These are phyloP conservation scores for Thozetella sp. DNA, from an alignment of 495 filamentous ascomycete species.

Conservation along the genomic window DNA sequence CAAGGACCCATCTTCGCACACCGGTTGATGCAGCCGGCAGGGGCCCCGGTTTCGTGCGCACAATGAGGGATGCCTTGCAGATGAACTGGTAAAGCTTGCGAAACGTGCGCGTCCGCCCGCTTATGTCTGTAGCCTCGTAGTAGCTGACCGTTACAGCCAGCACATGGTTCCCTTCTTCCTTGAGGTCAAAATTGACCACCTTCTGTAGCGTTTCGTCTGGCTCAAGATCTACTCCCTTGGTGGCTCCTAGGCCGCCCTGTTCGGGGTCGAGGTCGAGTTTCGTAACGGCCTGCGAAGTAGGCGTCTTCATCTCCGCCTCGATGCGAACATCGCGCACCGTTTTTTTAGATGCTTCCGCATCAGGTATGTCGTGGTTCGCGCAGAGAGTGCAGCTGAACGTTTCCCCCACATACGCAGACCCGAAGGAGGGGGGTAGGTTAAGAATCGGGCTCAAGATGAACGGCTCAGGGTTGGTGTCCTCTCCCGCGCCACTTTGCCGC, in stretches of 20 bases:
- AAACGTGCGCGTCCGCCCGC: conserved; percentile 80
- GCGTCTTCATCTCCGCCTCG: conserved; percentile 93
- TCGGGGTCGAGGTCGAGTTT: conserved; percentile 19
- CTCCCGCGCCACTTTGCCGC: conserved; percentile 9
- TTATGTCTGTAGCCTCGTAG: conserved; percentile 65
- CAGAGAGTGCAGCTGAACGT: conserved; percentile 93
- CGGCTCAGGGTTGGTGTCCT: conserved; percentile 38
- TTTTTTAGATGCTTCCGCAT: conserved; percentile 34
- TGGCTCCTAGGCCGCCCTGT: conserved; percentile 8
- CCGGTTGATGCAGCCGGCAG: conserved; percentile 35
- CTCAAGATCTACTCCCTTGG: conserved; percentile 51
- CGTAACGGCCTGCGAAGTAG: conserved; percentile 37
- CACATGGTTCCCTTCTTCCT: conserved; percentile 92
- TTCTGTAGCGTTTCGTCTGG: conserved; percentile 76
- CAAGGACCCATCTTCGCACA: conserved; percentile 61
- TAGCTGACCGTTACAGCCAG: conserved; percentile 95
- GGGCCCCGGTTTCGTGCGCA: conserved; percentile 81
- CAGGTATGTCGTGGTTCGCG: conserved; percentile 80
- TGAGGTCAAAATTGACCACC: conserved; percentile 83
- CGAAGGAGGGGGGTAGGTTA: conserved; percentile 91
- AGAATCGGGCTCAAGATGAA: conserved; percentile 61
- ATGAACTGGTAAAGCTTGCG: conserved; percentile 97
- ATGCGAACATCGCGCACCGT: conserved; percentile 76
- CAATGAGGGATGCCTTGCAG: conserved; percentile 83
- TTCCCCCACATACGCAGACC: conserved; percentile 93